Evolutionary conservation across 345 rosid genomes (phyloP).

Genomic region (Hibiscus trionum): DNA sequence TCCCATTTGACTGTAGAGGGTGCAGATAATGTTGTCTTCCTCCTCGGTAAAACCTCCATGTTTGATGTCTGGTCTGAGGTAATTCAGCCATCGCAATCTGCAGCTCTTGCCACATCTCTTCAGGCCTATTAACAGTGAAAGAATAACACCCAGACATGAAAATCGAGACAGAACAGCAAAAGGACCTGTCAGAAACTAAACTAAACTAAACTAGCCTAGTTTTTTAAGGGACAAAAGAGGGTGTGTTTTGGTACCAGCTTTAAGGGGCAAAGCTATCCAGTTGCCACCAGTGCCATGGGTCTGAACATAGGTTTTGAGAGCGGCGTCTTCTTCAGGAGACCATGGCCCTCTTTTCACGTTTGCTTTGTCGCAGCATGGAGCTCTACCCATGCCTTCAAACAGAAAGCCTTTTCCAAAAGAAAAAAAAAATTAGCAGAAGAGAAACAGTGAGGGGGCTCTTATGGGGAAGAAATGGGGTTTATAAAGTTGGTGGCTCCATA

Average conservation of each 20-base stretch:
- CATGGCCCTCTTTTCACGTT: constrained; percentile 32
- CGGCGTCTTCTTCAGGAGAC: constrained; percentile 33
- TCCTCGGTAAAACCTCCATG: constrained; percentile 57
- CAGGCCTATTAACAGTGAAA: constrained; percentile 25
- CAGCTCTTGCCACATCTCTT: constrained; percentile 55
- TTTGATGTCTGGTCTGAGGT: constrained; percentile 50
- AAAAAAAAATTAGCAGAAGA: not conserved
- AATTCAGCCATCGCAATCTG: constrained; percentile 55
- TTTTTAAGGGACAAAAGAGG: too few relatives aligned
- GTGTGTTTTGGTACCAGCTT: constrained; percentile 18
- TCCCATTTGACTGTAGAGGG: constrained; percentile 45
- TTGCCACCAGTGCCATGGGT: constrained; percentile 25
- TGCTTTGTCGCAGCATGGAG: constrained; percentile 35
- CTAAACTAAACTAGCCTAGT: too few relatives aligned
- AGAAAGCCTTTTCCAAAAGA: not conserved
- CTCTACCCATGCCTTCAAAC: constrained; percentile 28
- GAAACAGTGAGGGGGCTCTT: constrained; percentile 10
- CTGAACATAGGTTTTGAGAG: constrained; percentile 18
- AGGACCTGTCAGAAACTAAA: too few relatives aligned
- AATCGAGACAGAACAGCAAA: too few relatives aligned
- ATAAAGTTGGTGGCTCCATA: constrained; percentile 12
- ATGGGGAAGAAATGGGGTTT: not conserved
- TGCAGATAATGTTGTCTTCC: constrained; percentile 41
- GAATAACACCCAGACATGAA: not conserved
- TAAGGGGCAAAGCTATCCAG: constrained; percentile 31